phyloP scores from a whole-genome alignment of 805 yeast genomes.

The Schwanniomyces pseudopolymorphus region DNA sequence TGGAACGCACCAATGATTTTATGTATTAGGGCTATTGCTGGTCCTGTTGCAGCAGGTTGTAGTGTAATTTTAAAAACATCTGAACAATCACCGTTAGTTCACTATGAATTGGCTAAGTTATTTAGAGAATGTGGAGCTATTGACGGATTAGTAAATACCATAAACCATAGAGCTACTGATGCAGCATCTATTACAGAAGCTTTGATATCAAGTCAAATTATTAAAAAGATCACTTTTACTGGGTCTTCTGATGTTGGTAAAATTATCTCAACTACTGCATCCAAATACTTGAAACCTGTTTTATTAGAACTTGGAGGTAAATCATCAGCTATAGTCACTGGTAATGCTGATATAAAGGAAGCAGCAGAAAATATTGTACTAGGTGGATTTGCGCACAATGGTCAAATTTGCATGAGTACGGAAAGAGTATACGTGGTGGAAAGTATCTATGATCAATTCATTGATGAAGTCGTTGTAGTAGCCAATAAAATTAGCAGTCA shows the following conservation, averaged over 20 bases:
- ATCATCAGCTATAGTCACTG: conserved; percentile 30
- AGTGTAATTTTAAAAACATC: conserved; percentile 43
- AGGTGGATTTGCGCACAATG: conserved; percentile 42
- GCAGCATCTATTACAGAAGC: conserved; percentile 21
- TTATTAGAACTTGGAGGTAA: conserved; percentile 48
- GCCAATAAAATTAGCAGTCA: conserved; percentile 7
- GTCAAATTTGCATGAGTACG: conserved; percentile 50
- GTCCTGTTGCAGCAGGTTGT: conserved; percentile 51
- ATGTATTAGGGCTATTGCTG: conserved; percentile 36
- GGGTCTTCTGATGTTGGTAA: conserved; percentile 44
- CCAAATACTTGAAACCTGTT: conserved; percentile 36
- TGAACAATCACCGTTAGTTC: conserved; percentile 34
- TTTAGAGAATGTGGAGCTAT: conserved; percentile 42
- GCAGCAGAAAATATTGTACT: conserved; percentile 28
- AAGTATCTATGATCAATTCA: conserved; percentile 19
- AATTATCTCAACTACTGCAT: conserved; percentile 35
- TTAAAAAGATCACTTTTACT: conserved; percentile 44
- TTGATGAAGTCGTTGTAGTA: conserved; percentile 9
- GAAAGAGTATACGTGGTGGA: conserved; percentile 29
- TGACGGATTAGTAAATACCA: conserved; percentile 27
- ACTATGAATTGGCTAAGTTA: conserved; percentile 30
- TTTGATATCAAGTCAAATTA: conserved; percentile 21
- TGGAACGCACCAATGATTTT: conserved; percentile 51
- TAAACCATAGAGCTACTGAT: conserved; percentile 26
- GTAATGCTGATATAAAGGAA: conserved; percentile 30